Percentiles rank a stretch among this genome's conserved stretches.
Evolutionary conservation across 202 grass and related monocot species (phyloP).

Genomic region (Elaeis oleifera): DNA sequence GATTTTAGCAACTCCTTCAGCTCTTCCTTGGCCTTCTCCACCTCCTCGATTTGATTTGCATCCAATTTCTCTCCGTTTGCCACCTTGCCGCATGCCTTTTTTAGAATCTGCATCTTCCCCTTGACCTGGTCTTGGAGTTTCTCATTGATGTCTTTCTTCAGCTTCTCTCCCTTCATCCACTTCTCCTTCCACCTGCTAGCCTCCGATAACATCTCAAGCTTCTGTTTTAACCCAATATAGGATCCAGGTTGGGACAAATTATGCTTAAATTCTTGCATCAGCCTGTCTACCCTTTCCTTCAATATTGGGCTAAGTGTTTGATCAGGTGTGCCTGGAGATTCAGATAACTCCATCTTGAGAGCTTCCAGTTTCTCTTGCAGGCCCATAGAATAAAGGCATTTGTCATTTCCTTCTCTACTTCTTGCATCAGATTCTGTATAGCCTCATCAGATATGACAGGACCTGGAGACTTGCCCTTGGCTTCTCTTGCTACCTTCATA

Average conservation of each 20-base stretch:
- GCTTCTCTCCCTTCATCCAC: constrained; percentile 10
- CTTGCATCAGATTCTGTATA: constrained; percentile 10
- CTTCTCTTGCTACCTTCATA: constrained; percentile 5
- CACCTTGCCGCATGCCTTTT: background rate
- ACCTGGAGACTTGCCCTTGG: constrained; percentile 3
- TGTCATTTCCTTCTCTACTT: constrained; percentile 24
- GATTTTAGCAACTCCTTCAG: constrained; percentile 10
- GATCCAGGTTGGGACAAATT: constrained; percentile 17
- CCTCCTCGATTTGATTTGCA: constrained; percentile 7
- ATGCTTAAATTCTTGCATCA: constrained; percentile 21
- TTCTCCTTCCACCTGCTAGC: background rate
- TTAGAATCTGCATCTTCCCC: constrained; percentile 4
- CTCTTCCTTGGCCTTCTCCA: constrained; percentile 1
- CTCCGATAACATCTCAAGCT: constrained; percentile 14
- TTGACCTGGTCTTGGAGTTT: constrained; percentile 21
- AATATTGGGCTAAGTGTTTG: constrained; percentile 4
- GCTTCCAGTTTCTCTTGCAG: constrained; percentile 17
- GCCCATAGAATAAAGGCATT: constrained; percentile 20
- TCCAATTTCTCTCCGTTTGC: constrained; percentile 4
- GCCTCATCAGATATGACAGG: constrained; percentile 7
- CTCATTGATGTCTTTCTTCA: constrained; percentile 24
- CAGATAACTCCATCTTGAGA: constrained; percentile 19
- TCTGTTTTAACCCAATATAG: constrained; percentile 16
- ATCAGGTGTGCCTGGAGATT: background rate
- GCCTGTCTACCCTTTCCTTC: constrained; percentile 14